Conservation (phyloP, 2,329 filamentous ascomycete genomes). For the Tolypocladium ophioglossoides region DNA sequence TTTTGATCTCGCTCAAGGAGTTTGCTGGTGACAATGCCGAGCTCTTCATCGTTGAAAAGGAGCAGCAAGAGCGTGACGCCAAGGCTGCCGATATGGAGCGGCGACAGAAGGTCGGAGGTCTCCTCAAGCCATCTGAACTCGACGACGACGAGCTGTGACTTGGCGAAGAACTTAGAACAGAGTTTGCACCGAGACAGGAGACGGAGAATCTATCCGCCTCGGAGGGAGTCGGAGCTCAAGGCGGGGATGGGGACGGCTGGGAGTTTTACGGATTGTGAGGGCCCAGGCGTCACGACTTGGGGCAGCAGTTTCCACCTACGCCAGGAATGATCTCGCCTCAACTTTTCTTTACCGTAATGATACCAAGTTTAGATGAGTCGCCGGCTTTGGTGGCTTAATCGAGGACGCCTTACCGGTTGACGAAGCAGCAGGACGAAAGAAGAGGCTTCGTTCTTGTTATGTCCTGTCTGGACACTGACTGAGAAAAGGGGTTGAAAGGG, state of each 20-base stretch:
- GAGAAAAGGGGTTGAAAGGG: background rate
- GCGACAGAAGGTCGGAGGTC: constrained; percentile 86
- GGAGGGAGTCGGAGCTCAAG: constrained; percentile 14
- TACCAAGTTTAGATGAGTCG: constrained; percentile 14
- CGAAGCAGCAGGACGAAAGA: constrained; percentile 1
- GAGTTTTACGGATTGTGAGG: constrained; percentile 51
- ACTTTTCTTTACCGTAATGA: constrained; percentile 11
- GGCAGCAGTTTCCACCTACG: background rate
- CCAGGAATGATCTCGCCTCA: background rate
- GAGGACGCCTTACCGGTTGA: background rate
- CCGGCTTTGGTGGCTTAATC: constrained; percentile 3
- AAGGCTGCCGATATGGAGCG: constrained; percentile 85
- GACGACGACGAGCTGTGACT: constrained; percentile 90
- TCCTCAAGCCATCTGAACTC: constrained; percentile 95
- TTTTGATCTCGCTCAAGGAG: constrained; percentile 94
- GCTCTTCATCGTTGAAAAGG: constrained; percentile 86
- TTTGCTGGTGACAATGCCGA: constrained; percentile 94
- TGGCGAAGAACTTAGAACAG: constrained; percentile 52
- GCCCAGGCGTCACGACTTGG: background rate
- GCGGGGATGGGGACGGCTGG: constrained; percentile 44
- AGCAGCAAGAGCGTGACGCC: constrained; percentile 77
- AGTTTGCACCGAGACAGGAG: constrained; percentile 37
- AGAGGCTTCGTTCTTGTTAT: background rate
- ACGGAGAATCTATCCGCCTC: constrained; percentile 8
- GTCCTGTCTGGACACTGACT: constrained; percentile 2